Evolutionary conservation across 805 yeast genomes (phyloP).

Genomic region (Ogataea zsoltii): DNA sequence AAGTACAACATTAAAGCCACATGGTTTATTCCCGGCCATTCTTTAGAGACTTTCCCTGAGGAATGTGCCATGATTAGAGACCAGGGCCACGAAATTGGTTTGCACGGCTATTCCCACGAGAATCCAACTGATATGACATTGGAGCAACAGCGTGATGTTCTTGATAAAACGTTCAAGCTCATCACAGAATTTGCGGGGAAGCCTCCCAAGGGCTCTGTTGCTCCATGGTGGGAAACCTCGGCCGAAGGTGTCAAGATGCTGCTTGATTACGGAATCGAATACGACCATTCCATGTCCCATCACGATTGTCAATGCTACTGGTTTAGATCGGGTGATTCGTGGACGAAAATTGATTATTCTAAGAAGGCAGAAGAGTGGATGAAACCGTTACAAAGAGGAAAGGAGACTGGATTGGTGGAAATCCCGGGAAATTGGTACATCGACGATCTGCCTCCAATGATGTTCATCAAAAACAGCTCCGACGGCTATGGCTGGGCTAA

Average conservation of each 20-base stretch:
- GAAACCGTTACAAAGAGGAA: conserved; percentile 36
- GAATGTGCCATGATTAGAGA: conserved; percentile 37
- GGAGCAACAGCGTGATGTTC: conserved; percentile 37
- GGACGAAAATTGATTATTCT: conserved; percentile 39
- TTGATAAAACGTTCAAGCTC: conserved; percentile 34
- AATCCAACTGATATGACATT: conserved; percentile 38
- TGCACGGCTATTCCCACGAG: conserved; percentile 41
- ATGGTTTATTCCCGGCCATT: conserved; percentile 41
- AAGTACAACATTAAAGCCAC: conserved; percentile 39
- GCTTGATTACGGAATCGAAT: conserved; percentile 38
- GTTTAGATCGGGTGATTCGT: conserved; percentile 38
- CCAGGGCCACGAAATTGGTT: conserved; percentile 38
- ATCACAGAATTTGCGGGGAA: conserved; percentile 37
- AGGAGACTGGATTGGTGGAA: conserved; percentile 38
- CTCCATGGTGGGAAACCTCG: conserved; percentile 42
- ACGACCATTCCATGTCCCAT: conserved; percentile 39
- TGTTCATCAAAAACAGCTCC: conserved; percentile 36
- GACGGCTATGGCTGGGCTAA: conserved; percentile 38
- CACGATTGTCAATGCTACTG: conserved; percentile 40
- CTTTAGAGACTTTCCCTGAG: conserved; percentile 40
- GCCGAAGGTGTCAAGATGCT: conserved; percentile 36
- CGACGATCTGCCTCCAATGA: conserved; percentile 42
- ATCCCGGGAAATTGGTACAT: conserved; percentile 41
- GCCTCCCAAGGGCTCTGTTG: conserved; percentile 38
- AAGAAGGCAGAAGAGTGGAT: conserved; percentile 39